Base-by-base conservation (phyloP, 2,329 filamentous ascomycete species). In the Aspergillus awamori region DNA sequence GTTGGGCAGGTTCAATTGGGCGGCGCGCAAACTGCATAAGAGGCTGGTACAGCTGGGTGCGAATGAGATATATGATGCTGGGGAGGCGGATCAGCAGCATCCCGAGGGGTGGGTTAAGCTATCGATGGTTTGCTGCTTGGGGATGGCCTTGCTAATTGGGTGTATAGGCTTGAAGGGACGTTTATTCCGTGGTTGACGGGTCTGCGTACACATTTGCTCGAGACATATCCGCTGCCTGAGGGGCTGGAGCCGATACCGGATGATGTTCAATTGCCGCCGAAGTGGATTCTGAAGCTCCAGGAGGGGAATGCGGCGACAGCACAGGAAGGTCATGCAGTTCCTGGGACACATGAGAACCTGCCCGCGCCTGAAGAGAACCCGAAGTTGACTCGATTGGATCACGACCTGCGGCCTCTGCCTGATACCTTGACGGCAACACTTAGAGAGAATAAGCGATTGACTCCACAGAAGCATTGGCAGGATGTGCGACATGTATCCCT, bases 61-160 rank as follows among this genome's bases (percentile, higher is more conserved):
- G 2, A 83, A 83, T 45, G 86, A 92, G 52, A 86, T 95, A 64
- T 90, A 90, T 69, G 86, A 89, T 43, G 83, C 88, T 39, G 95
- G 92, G 11, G 95, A 99, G 77, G 93, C 89, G 22, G 95, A 99
- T 72, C 93, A 97, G 69, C 92, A 96, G 73, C 93, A 97, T 80
- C 87, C 92, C 26, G 93, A 98, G 77, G 93, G 94, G 88, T 95
- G 28, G 28, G 53, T 80, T 67, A 13, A 36, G 33, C 85, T 80
- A n/a, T 41, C 8, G 2, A 20, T 57, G 56, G 13, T 4, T 5
- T 7, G 2, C 8, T 11, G n/a, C 10, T 2, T 26, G 17, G 51
- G 7, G 22, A 22, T 13, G 33, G 48, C 10, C 47, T n/a, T 20
- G 20, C 26, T 53, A 49, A 60, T 8, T 11, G 24, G 5, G 33